Conservation (phyloP, 495 filamentous ascomycete genomes). For the Aspergillus egyptiacus region DNA sequence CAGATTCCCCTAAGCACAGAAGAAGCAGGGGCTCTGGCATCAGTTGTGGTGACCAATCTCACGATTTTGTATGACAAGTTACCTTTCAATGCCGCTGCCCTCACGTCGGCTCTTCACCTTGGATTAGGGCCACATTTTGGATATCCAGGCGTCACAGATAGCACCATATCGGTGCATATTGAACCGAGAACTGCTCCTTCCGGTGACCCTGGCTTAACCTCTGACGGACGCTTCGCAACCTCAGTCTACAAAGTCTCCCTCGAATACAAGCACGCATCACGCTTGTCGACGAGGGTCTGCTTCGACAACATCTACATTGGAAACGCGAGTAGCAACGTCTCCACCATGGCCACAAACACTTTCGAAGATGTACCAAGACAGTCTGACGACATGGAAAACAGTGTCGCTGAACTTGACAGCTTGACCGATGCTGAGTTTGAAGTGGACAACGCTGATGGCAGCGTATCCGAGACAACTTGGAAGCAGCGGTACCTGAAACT, state of each 20-base stretch:
- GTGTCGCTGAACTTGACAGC: constrained; percentile 19
- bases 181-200: constrained; percentile 7
- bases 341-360: neutral
- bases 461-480: constrained; percentile 33
- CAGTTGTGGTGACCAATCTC: constrained; percentile 28
- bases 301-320: constrained; percentile 25
- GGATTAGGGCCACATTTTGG: constrained; percentile 38
- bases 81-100: constrained; percentile 17
- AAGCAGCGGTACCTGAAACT: constrained; percentile 43
- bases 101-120: constrained; percentile 32
- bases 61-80: constrained; percentile 27
- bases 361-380: constrained; percentile 8
- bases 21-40: constrained; percentile 32
- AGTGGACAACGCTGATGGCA: constrained; percentile 22
- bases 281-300: constrained; percentile 28
- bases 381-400: constrained; percentile 13
- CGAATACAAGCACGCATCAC: constrained; percentile 27
- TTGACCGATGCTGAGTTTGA: constrained; percentile 30
- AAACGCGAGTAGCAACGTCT: neutral
- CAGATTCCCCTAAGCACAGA: constrained; percentile 22
- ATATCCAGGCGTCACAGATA: constrained; percentile 20
- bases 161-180: constrained; percentile 21
- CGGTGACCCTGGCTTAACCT: neutral
- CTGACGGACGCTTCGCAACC: neutral
- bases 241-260: constrained; percentile 25